A percentile compares a stretch with the other conserved stretches of the same genome.
These are phyloP conservation scores for Alternaria infectoria DNA, from an alignment of 2,329 filamentous ascomycete species.

Conservation along the genomic window DNA sequence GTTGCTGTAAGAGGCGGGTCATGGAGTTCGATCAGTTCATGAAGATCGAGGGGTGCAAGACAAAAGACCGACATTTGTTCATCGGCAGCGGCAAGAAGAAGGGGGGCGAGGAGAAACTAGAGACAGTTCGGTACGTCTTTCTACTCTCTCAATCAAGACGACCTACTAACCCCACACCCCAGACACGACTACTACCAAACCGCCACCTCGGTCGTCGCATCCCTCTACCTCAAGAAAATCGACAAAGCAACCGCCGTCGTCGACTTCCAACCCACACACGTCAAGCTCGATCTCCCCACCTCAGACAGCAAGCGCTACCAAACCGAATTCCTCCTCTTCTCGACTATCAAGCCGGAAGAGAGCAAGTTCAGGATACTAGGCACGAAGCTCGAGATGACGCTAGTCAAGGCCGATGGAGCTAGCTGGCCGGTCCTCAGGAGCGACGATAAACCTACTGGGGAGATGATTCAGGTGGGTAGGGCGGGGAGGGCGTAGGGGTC, in stretches of 20 bases:
- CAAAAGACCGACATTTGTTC: slow-evolving; percentile 82
- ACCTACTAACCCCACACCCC: slow-evolving; percentile 13
- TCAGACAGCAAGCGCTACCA: slow-evolving; percentile 84
- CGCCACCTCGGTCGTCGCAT: slow-evolving; percentile 80
- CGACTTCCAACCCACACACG: slow-evolving; percentile 66
- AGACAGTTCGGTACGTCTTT: slow-evolving; percentile 75
- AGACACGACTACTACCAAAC: slow-evolving; percentile 97
- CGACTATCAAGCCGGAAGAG: slow-evolving; percentile 74
- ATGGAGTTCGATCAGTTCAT: slow-evolving; percentile 98
- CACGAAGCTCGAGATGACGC: slow-evolving; percentile 83
- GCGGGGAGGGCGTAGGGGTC: slow-evolving; percentile 66
- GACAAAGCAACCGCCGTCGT: slow-evolving; percentile 79
- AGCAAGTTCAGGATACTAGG: slow-evolving; percentile 82
- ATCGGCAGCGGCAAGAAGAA: slow-evolving; percentile 77
- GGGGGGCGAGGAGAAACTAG: slow-evolving; percentile 77
- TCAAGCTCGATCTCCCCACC: slow-evolving; percentile 85
- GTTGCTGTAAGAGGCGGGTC: slow-evolving; percentile 93
- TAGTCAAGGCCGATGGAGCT: slow-evolving; percentile 74
- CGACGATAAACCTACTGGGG: slow-evolving; percentile 73
- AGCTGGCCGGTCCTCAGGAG: slow-evolving; percentile 87
- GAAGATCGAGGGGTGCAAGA: slow-evolving; percentile 90
- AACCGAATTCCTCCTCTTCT: slow-evolving; percentile 76
- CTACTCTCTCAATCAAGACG: no score
- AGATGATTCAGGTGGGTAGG: slow-evolving; percentile 88
- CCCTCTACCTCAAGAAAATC: slow-evolving; percentile 97